phyloP scores from a whole-genome alignment of 1,284 basidiomycete genomes.

The Fomitopsis schrenkii region DNA sequence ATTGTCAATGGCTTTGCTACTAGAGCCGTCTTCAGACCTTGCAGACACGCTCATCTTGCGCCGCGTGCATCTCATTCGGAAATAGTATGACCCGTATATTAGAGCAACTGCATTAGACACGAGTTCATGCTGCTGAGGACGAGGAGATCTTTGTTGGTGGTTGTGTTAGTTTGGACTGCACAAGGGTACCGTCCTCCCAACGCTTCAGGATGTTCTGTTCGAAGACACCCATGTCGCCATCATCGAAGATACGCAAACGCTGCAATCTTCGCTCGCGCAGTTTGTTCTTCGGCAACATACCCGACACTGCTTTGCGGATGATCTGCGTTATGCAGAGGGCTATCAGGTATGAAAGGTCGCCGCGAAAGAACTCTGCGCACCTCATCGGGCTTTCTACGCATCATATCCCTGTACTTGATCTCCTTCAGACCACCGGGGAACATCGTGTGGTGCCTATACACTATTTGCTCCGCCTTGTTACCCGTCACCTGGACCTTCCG shows the following conservation, averaged over 20 bases:
- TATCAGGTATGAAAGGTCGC: not conserved
- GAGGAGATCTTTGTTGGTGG: not conserved
- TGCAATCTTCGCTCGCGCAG: slow-evolving; percentile 83
- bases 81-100: not conserved
- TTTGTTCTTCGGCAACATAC: slow-evolving; percentile 97
- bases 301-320: slow-evolving; percentile 91
- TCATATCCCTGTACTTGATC: slow-evolving; percentile 79
- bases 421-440: slow-evolving; percentile 94
- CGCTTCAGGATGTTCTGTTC: slow-evolving; percentile 66
- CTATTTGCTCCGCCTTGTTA: slow-evolving; percentile 81
- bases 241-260: slow-evolving; percentile 83
- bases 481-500: slow-evolving; percentile 86
- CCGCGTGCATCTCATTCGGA: not conserved
- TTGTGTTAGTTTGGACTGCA: slow-evolving; percentile 2
- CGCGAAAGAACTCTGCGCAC: slow-evolving; percentile 43
- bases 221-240: slow-evolving; percentile 65
- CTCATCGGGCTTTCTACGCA: slow-evolving; percentile 86
- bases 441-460: slow-evolving; percentile 91
- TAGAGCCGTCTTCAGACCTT: too few species aligned
- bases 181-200: slow-evolving; percentile 72
- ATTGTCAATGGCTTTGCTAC: too few species aligned
- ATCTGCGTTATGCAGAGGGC: slow-evolving; percentile 51
- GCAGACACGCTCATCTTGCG: too few species aligned
- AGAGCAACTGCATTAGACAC: too few species aligned
- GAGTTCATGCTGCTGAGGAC: not conserved